phyloP scores from a whole-genome alignment of 129 eudicot genomes.

The Calendula officinalis region DNA sequence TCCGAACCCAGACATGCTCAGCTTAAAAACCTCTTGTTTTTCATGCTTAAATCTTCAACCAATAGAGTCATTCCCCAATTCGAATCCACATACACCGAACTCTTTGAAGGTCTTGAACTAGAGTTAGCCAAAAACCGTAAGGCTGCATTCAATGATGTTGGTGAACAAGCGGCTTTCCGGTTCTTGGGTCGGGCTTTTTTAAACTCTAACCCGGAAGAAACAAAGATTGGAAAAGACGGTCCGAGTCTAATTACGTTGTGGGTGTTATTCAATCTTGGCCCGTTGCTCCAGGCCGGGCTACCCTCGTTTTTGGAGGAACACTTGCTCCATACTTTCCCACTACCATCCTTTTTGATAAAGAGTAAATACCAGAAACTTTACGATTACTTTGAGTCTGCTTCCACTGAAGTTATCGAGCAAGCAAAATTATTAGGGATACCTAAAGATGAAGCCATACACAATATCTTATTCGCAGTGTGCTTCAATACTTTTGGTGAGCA shows the following conservation, averaged over 20 bases:
- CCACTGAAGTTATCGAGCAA: conserved; percentile 44
- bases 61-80: conserved; percentile 69
- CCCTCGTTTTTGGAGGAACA: conserved; percentile 59
- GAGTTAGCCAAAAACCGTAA: conserved; percentile 55
- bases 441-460: conserved; percentile 69
- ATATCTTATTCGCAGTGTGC: conserved; percentile 66
- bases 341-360: conserved; percentile 57
- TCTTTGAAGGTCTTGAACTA: conserved; percentile 50
- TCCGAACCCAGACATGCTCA: conserved; percentile 77
- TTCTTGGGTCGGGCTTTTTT: conserved; percentile 55
- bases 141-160: conserved; percentile 48
- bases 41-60: conserved; percentile 47
- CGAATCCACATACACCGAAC: conserved; percentile 40
- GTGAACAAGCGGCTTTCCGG: conserved; percentile 71
- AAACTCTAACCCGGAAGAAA: conserved; percentile 53
- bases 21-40: conserved; percentile 56
- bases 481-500: conserved; percentile 75
- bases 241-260: conserved; percentile 57
- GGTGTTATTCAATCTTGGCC: conserved; percentile 71
- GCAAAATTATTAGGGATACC: conserved; percentile 51
- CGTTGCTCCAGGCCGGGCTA: conserved; percentile 51
- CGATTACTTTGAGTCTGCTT: conserved; percentile 55
- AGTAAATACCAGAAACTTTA: conserved; percentile 58
- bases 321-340: conserved; percentile 45
- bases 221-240: conserved; percentile 53